Percentiles rank a stretch among this genome's conserved stretches.
These are phyloP conservation scores for Rosa chinensis DNA, from an alignment of 306 rosid species.

Conservation along the genomic window DNA sequence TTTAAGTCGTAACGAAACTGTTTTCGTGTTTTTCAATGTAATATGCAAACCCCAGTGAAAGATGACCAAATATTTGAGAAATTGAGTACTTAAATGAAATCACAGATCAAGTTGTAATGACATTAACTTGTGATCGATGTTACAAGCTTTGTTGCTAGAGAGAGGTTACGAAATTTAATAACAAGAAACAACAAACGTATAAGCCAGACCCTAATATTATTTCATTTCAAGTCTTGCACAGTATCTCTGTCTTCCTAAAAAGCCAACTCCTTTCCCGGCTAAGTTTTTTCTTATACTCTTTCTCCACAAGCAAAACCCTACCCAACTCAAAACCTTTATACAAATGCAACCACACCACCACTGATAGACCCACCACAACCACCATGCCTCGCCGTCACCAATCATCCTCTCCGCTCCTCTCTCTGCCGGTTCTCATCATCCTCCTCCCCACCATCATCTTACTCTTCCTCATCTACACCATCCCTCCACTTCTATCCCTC, in stretches of 20 bases:
- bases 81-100: background rate
- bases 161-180: background rate
- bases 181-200: background rate
- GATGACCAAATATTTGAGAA: no score
- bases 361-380: constrained; percentile 31
- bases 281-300: background rate
- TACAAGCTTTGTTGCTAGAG: background rate
- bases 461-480: constrained; percentile 48
- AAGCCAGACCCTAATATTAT: background rate
- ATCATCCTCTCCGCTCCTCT: constrained; percentile 45
- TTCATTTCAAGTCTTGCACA: background rate
- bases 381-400: constrained; percentile 56
- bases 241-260: background rate
- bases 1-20: no score
- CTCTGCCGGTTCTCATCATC: constrained; percentile 65
- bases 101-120: background rate
- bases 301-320: background rate
- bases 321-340: background rate
- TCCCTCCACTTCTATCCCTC: constrained; percentile 64
- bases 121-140: background rate
- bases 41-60: no score
- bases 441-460: constrained; percentile 55
- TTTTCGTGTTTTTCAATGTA: no score
- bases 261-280: constrained; percentile 3
- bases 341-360: constrained; percentile 11